phyloP scores from a whole-genome alignment of 1,139 yeast species.

The Debaryomyces robertsiae region DNA sequence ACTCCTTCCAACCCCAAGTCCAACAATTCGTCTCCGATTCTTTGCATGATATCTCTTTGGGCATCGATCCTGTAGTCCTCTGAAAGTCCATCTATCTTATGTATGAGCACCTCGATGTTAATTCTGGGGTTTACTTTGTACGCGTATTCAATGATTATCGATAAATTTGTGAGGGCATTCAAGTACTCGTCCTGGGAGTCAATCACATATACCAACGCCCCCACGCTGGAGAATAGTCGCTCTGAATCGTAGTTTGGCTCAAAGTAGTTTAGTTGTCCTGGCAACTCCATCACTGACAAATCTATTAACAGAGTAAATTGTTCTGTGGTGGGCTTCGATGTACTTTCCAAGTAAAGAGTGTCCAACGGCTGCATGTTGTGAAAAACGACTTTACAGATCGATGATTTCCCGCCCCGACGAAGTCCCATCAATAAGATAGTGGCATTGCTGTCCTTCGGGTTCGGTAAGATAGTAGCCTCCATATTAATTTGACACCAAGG shows the following conservation, averaged over 20 bases:
- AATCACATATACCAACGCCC: constrained; percentile 92
- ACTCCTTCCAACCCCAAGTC: constrained; percentile 92
- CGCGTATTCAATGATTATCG: constrained; percentile 87
- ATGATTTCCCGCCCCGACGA: constrained; percentile 79
- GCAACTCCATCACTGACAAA: constrained; percentile 91
- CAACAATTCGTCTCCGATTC: constrained; percentile 88
- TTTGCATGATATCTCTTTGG: constrained; percentile 93
- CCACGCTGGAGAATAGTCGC: constrained; percentile 75
- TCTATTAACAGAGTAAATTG: constrained; percentile 79
- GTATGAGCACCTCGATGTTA: constrained; percentile 89
- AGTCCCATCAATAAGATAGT: constrained; percentile 85
- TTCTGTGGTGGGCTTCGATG: constrained; percentile 84
- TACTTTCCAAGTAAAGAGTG: constrained; percentile 85
- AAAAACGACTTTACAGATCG: constrained; percentile 92
- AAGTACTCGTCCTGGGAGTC: constrained; percentile 95
- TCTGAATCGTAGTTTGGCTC: constrained; percentile 84
- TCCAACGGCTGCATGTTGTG: constrained; percentile 97
- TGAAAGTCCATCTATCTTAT: constrained; percentile 90
- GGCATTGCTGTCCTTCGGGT: constrained; percentile 58
- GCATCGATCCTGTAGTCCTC: constrained; percentile 95
- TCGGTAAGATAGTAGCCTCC: constrained; percentile 37
- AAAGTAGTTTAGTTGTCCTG: constrained; percentile 89
- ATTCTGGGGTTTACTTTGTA: constrained; percentile 82
- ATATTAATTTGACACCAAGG: constrained; percentile 15
- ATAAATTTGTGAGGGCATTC: constrained; percentile 85